Base-by-base conservation (phyloP, 2,329 filamentous ascomycete genomes). In the Aspergillus fumigatus region DNA sequence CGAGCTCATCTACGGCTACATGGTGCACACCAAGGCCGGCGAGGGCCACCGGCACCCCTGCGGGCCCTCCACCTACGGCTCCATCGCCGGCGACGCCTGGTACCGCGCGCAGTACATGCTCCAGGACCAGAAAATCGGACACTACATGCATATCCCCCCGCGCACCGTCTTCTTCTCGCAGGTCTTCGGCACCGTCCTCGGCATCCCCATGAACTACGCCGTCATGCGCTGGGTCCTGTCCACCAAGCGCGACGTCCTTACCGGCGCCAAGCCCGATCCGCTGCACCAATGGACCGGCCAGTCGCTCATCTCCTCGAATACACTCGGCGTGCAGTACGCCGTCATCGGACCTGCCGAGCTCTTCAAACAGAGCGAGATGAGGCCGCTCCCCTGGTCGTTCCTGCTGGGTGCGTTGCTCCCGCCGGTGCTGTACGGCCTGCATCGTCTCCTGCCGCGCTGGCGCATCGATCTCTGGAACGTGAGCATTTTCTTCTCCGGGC, bases 81-180 rank as follows among this genome's bases (percentile, higher is more conserved):
- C 80, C 9, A 84, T 86, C 17, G 82, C 83, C 1, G 84, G 84
- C 11, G 82, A 85, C 53, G 82, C 83, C 2, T 86, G 84, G 84
- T 85, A 84, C 56, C 71, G 81, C 17, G 81, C 81, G 0, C 81
- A 83, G 60, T 76, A 79, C 23, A 83, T 84, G 75, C 73, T 86
- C 0, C 83, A 86, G 62, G 84, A 87, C 63, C 81, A 83, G 65
- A 84, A 86, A 64, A 84, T 86, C n/a, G 84, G 83, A 0, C 83
- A 86, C 61, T 86, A 86, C 61, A 84, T 84, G 79, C 82, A 86
- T 53, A 76, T 86, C 0, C 82, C 83, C 0, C 84, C 84, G 1
- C 79, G 80, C 11, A 74, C 79, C 0, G 79, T 85, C 5, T 86
- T 87, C 72, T 83, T 85, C 66, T 82, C 81, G 1, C 84, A 86